These are phyloP conservation scores for Sporothrix inflata DNA, from an alignment of 2,329 filamentous ascomycete species.

Conservation along the genomic window DNA sequence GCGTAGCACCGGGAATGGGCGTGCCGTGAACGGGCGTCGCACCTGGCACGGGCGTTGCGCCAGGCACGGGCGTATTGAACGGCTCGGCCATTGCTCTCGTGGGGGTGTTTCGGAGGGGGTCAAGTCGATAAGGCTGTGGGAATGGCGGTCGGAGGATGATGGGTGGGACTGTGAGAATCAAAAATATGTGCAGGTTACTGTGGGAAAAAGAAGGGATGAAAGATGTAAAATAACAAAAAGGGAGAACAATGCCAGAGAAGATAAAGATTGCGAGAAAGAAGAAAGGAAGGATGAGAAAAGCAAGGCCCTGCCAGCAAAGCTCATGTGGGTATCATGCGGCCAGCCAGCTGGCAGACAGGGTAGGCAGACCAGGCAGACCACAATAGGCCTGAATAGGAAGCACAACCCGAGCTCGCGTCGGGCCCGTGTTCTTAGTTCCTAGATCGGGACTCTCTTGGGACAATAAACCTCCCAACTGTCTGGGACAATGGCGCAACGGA, in stretches of 20 bases:
- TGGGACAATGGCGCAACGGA: conserved; percentile 15
- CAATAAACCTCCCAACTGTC: neutral
- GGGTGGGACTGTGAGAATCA: neutral
- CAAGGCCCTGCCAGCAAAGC: conserved; percentile 8
- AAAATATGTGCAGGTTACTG: neutral
- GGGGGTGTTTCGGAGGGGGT: neutral
- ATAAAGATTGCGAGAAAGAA: neutral
- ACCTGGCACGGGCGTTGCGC: conserved; percentile 37
- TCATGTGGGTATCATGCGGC: conserved; percentile 17
- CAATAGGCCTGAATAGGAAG: neutral
- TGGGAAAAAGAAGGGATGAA: neutral
- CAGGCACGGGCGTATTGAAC: conserved; percentile 39
- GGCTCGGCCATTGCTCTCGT: conserved; percentile 39
- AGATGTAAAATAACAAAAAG: neutral
- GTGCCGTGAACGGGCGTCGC: conserved; percentile 38
- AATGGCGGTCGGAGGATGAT: neutral
- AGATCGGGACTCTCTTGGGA: neutral
- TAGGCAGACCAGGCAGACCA: too few species aligned
- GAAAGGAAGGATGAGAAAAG: neutral
- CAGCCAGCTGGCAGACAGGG: neutral
- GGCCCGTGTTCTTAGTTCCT: neutral
- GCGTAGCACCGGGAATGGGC: conserved; percentile 38
- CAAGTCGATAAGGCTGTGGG: neutral
- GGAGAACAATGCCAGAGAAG: neutral
- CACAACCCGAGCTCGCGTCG: neutral